phyloP scores from a whole-genome alignment of 2,329 filamentous ascomycete species.

The Pseudogymnoascus sp. region DNA sequence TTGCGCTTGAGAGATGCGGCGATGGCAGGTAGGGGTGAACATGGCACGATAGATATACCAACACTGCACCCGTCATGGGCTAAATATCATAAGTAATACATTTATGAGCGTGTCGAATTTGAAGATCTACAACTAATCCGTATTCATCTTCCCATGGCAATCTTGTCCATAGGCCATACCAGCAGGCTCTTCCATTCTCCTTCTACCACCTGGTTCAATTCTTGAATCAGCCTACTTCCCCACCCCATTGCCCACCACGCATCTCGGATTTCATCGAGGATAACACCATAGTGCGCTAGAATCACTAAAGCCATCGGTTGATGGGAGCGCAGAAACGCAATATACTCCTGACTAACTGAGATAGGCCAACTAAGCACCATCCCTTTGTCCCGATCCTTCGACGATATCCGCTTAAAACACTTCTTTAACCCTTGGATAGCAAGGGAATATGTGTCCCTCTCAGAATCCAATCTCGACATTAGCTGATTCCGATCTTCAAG shows the following conservation, averaged over 20 bases:
- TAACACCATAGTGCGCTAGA: conserved; percentile 14
- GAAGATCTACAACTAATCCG: not conserved
- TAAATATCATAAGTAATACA: not conserved
- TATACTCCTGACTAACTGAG: conserved; percentile 9
- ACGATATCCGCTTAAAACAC: not conserved
- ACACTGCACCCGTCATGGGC: not conserved
- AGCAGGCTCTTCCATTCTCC: not conserved
- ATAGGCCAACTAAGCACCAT: conserved; percentile 13
- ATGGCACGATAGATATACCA: conserved; percentile 3
- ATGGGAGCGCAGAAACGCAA: conserved; percentile 1
- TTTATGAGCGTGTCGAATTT: too few species aligned
- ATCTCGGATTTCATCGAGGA: conserved; percentile 11
- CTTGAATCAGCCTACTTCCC: conserved; percentile 13
- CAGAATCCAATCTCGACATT: not conserved
- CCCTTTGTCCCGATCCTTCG: not conserved
- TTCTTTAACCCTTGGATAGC: not conserved
- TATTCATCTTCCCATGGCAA: not conserved
- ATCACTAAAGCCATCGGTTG: conserved; percentile 12
- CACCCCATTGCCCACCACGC: conserved; percentile 15
- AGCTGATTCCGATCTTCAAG: not conserved
- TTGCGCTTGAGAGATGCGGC: not conserved
- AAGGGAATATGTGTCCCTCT: not conserved
- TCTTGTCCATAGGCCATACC: not conserved
- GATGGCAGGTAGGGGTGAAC: not conserved
- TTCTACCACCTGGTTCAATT: not conserved